Evolutionary conservation across 1,284 basidiomycete genomes (phyloP).

Genomic region (Marasmius sp.): DNA sequence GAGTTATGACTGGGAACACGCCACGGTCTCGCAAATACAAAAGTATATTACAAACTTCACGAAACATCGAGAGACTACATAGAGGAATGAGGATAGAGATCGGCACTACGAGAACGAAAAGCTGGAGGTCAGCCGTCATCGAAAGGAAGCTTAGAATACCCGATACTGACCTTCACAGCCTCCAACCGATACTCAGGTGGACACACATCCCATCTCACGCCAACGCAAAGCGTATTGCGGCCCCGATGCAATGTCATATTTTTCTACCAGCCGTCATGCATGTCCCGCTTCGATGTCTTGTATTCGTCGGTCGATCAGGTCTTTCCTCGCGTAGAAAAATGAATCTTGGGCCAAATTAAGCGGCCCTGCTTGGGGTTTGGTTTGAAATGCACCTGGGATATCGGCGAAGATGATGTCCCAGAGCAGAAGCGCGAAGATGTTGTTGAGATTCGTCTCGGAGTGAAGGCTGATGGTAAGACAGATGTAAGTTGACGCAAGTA

Average conservation of each 20-base stretch:
- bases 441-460: slow-evolving; percentile 88
- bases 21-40: no score
- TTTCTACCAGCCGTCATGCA: slow-evolving; percentile 60
- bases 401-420: slow-evolving; percentile 91
- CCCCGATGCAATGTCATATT: slow-evolving; percentile 72
- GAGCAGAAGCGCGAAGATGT: slow-evolving; percentile 91
- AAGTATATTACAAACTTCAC: no score
- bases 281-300: slow-evolving; percentile 57
- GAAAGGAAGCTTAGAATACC: slow-evolving; percentile 5
- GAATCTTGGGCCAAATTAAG: slow-evolving; percentile 92
- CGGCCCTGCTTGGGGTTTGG: slow-evolving; percentile 87
- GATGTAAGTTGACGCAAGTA: slow-evolving; percentile 4
- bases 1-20: not conserved
- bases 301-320: slow-evolving; percentile 70
- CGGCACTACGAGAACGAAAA: slow-evolving; percentile 49
- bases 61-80: no score
- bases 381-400: slow-evolving; percentile 93
- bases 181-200: slow-evolving; percentile 72
- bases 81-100: no score
- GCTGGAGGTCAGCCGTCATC: not conserved
- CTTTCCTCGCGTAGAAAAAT: slow-evolving; percentile 77
- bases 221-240: slow-evolving; percentile 80
- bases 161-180: slow-evolving; percentile 66
- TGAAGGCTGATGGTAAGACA: slow-evolving; percentile 63
- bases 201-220: slow-evolving; percentile 87